Evolutionary conservation across 2,329 filamentous ascomycete species (phyloP).

Genomic region (Neodidymelliopsis sp.): DNA sequence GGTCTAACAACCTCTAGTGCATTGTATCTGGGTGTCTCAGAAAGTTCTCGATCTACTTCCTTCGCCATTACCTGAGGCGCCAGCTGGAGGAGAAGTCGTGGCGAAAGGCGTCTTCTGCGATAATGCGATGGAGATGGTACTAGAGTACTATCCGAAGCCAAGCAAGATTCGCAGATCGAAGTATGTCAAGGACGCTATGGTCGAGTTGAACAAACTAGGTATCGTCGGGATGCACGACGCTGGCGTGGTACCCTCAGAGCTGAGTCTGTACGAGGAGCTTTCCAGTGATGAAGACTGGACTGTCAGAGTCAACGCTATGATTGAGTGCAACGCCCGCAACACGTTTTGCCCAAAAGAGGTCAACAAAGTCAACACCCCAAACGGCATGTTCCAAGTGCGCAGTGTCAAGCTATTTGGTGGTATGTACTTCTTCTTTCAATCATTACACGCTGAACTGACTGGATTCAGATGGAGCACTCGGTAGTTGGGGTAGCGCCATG

Average conservation of each 20-base stretch:
- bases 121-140: constrained; percentile 72
- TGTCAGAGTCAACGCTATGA: constrained; percentile 72
- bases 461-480: constrained; percentile 68
- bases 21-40: constrained; percentile 74
- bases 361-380: constrained; percentile 52
- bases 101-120: constrained; percentile 75
- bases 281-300: constrained; percentile 63
- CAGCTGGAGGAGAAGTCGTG: constrained; percentile 69
- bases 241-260: constrained; percentile 63
- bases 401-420: constrained; percentile 76
- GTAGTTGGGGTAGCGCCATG: constrained; percentile 75
- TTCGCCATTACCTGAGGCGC: constrained; percentile 56
- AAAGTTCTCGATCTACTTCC: constrained; percentile 69
- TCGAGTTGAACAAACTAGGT: constrained; percentile 67
- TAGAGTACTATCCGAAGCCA: constrained; percentile 65
- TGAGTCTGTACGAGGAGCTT: constrained; percentile 64
- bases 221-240: constrained; percentile 75
- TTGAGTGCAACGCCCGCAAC: constrained; percentile 70
- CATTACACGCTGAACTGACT: constrained; percentile 18
- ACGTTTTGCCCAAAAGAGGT: constrained; percentile 66
- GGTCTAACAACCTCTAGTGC: constrained; percentile 46
- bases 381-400: constrained; percentile 63
- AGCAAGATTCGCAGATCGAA: constrained; percentile 59
- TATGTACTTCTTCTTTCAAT: constrained; percentile 39
- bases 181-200: constrained; percentile 68